These are phyloP conservation scores for Tricholoma hemisulphureum DNA, from an alignment of 768 basidiomycete genomes.

Conservation along the genomic window DNA sequence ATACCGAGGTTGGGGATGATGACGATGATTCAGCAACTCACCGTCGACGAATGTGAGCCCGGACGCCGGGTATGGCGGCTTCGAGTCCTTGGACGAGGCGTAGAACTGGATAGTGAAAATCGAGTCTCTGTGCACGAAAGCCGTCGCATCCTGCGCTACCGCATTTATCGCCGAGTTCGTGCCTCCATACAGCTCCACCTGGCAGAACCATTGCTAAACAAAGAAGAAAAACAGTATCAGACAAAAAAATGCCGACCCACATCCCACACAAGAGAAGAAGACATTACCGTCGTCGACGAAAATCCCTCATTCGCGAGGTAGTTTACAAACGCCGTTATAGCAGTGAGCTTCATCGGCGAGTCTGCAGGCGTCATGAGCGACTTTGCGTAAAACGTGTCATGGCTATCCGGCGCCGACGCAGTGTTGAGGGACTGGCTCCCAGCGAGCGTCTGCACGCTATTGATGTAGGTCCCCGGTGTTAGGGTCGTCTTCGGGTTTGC, in stretches of 20 bases:
- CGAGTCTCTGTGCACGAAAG: slow-evolving; percentile 33
- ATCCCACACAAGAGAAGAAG: neutral
- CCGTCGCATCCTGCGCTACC: slow-evolving; percentile 26
- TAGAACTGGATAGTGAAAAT: slow-evolving; percentile 39
- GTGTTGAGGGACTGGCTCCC: slow-evolving; percentile 24
- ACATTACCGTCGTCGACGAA: slow-evolving; percentile 23
- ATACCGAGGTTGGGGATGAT: neutral
- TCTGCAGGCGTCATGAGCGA: slow-evolving; percentile 32
- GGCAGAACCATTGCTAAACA: slow-evolving; percentile 24
- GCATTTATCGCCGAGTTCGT: slow-evolving; percentile 32
- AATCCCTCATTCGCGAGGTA: slow-evolving; percentile 38
- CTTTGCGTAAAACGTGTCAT: slow-evolving; percentile 37
- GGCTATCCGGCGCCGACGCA: slow-evolving; percentile 12
- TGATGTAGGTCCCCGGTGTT: slow-evolving; percentile 18
- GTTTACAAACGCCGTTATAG: slow-evolving; percentile 30
- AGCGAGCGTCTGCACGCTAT: slow-evolving; percentile 12
- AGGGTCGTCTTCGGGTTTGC: neutral
- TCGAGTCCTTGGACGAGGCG: slow-evolving; percentile 22
- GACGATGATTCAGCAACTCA: slow-evolving; percentile 5
- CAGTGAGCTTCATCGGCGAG: slow-evolving; percentile 28
- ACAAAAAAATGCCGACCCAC: too few relatives aligned
- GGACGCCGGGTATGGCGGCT: slow-evolving; percentile 30
- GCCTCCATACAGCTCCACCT: slow-evolving; percentile 32
- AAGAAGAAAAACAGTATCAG: neutral
- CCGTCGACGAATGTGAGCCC: slow-evolving; percentile 39